Evolutionary conservation across 2,329 filamentous ascomycete species (phyloP).

Genomic region (Aspergillus piperis): DNA sequence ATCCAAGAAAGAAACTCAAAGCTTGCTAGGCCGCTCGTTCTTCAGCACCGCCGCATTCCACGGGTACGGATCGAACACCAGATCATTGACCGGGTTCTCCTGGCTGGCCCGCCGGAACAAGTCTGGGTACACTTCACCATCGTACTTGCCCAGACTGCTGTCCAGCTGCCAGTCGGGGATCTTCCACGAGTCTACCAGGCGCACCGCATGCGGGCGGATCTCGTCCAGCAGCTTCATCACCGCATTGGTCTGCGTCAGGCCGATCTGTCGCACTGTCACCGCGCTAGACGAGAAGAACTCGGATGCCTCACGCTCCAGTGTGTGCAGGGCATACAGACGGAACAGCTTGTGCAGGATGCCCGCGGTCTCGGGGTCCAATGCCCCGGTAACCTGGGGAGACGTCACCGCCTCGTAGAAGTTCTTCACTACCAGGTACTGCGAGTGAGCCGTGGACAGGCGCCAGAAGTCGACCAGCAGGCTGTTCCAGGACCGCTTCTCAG

Average conservation of each 20-base stretch:
- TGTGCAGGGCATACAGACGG: conserved; percentile 65
- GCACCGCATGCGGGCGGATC: conserved; percentile 71
- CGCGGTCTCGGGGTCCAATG: conserved; percentile 60
- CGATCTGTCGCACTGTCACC: conserved; percentile 71
- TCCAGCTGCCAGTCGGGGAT: conserved; percentile 80
- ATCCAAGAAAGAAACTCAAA: conserved; percentile 25
- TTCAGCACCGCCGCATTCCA: conserved; percentile 62
- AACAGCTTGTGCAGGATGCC: conserved; percentile 66
- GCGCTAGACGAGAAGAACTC: conserved; percentile 73
- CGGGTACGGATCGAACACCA: conserved; percentile 73
- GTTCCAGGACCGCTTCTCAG: conserved; percentile 76
- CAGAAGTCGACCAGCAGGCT: conserved; percentile 76
- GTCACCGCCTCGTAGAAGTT: conserved; percentile 74
- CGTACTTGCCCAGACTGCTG: conserved; percentile 67
- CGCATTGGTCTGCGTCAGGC: conserved; percentile 65
- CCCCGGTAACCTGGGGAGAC: conserved; percentile 51
- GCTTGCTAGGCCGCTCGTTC: conserved; percentile 49
- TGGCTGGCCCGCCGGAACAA: conserved; percentile 72
- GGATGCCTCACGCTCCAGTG: conserved; percentile 67
- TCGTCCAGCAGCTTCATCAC: conserved; percentile 71
- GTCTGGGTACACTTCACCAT: conserved; percentile 77
- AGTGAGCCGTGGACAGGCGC: conserved; percentile 72
- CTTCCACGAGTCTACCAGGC: conserved; percentile 72
- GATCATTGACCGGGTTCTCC: conserved; percentile 71
- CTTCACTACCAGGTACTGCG: conserved; percentile 76